Evolutionary conservation across 164 flowering plant species (phyloP), one percentile per base, ranked within the genome.

Genomic region (Berberis thunbergii): DNA sequence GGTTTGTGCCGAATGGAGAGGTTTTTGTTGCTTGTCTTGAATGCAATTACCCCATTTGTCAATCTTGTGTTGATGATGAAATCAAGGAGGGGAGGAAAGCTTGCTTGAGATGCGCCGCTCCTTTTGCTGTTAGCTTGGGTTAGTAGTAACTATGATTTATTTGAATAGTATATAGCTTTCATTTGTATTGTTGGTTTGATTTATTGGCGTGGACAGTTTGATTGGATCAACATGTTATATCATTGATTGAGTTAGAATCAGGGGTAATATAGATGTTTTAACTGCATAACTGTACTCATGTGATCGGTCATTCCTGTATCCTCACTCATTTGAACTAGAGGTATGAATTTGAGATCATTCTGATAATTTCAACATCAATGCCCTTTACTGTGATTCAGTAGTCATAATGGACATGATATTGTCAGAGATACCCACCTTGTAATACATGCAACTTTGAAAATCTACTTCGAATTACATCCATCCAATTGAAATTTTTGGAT

Each of bases 1-100:
- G 89, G 44, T 43, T 78, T 4, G 72, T 66, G 65, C 59, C 81
- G 2, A 80, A 86, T 46, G 96, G 94, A 2, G 87, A 84, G 74
- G 72, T 78, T 43, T 91, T 95, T 67, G 81, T 85, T 63, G 97
- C 86, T 55, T 95, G 99, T 66, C 87, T 78, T 73, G 91, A 85
- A 67, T 95, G 99, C 54, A 84, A 81, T 60, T 84, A 74, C 73
- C 83, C 94, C 13, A 72, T 91, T 60, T 95, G 99, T 72, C 78
- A 69, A 63, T 12, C 76, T 45, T 95, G 99, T 60, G 44, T 84
- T n/a, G 83, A 86, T 48, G 77, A 73, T 48, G 96, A 89, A 60
- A 64, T 83, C 74, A 82, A 82, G 54, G 89, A 89, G 57, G 97
- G 96, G n/a, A 79, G 82, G 8, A 81, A 73, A 43, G 69, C 73